Evolutionary conservation across 805 yeast genomes (phyloP).

Genomic region (Saccharomyces paradoxus): DNA sequence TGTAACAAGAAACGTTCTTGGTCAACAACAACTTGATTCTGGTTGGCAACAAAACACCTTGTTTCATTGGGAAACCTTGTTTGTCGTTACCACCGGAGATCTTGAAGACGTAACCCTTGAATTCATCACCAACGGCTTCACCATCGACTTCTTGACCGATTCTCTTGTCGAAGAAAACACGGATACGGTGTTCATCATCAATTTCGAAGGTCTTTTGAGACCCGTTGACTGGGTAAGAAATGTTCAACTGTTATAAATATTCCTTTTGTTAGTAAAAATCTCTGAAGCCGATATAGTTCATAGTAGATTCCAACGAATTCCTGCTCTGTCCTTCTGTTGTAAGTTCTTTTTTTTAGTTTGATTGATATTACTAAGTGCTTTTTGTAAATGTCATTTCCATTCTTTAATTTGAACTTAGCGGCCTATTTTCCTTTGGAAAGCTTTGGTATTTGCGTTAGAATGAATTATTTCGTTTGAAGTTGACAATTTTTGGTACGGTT

Average conservation of each 20-base stretch:
- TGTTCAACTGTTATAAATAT: constrained; percentile 65
- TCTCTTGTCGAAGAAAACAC: constrained; percentile 98
- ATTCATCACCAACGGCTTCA: constrained; percentile 95
- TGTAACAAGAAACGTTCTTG: constrained; percentile 96
- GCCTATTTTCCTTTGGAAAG: not conserved
- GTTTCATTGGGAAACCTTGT: constrained; percentile 99
- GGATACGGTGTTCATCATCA: constrained; percentile 98
- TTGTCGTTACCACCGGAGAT: constrained; percentile 99
- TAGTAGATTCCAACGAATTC: not conserved
- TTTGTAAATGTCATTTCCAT: not conserved
- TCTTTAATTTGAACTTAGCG: not conserved
- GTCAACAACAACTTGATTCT: constrained; percentile 94
- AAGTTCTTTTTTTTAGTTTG: not conserved
- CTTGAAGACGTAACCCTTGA: constrained; percentile 98
- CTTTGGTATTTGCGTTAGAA: not conserved
- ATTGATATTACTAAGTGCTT: not conserved
- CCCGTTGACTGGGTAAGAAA: constrained; percentile 99
- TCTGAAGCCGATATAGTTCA: no score
- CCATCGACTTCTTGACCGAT: constrained; percentile 99
- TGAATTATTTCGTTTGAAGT: not conserved
- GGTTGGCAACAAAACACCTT: constrained; percentile 99
- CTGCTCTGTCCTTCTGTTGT: not conserved
- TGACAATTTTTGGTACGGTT: not conserved
- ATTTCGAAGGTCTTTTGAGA: constrained; percentile 96
- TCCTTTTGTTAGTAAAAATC: constrained; percentile 13